Evolutionary conservation across 2,329 filamentous ascomycete genomes (phyloP), one percentile per base, ranked within the genome.

Genomic region (Aspergillus eucalypticola): DNA sequence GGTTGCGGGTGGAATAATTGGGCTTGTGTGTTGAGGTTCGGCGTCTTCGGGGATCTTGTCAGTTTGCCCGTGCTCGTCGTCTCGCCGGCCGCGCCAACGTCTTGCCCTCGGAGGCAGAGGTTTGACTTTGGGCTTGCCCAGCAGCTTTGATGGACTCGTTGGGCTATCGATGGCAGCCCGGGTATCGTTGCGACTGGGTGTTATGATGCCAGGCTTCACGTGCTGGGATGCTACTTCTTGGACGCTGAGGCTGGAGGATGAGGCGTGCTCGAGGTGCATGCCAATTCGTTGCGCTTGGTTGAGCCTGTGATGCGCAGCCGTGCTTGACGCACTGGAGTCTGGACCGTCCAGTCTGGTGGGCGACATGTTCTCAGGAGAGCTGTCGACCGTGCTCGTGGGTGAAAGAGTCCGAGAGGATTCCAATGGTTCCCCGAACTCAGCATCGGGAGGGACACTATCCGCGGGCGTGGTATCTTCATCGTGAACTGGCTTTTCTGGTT

Each of bases 171-270:
- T 57, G 23, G 61, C 65, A 44, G 68, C 42, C 59, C 60, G 48
- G 58, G 64, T 52, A 54, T 71, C 86, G 50, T 75, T 77, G 50
- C 88, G 83, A 71, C 90, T 92, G 5, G 91, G 91, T 17, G 91
- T 92, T 69, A 92, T 88, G 21, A 94, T 86, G 1, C 90, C 91
- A 0, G 91, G 91, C 73, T 90, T 92, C 76, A 94, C 91, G 73
- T 84, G 91, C 48, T 92, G 89, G 10, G 86, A 86, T 6, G 92
- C 91, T 44, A 96, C 86, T 67, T 95, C 90, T 35, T 86, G 82
- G 50, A 95, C 89, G 70, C 90, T 93, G 65, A 91, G 80, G 69
- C 83, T 87, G 72, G 91, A 96, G 51, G 85, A 85, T n/a, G 84
- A 84, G 54, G 90, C 86, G 1, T 85, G 82, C 1, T 86, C 85